Evolutionary conservation across 331 rosid species (phyloP), one percentile per base, ranked within the genome.

Genomic region (Acacia pycnantha): DNA sequence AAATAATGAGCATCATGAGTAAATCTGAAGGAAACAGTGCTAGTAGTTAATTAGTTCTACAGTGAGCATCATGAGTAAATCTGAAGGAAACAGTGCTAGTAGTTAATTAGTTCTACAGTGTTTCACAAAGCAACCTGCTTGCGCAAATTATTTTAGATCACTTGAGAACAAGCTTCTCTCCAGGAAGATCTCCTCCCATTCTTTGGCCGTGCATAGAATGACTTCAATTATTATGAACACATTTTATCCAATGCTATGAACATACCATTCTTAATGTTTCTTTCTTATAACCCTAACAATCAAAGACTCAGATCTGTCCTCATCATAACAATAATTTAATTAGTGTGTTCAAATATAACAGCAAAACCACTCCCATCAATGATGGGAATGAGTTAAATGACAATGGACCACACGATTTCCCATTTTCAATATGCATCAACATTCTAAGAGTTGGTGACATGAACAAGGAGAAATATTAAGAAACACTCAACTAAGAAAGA

Each of bases 21-120:
- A 29, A 74, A 67, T 59, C 56, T 26, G 27, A 31, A 84, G 53
- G 70, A 76, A 67, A 35, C 62, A 76, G 44, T 70, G 22, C 51
- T 40, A 59, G 31, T 11, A 74, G 53, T 80, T 54, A n/a, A n/a
- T n/a, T n/a, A n/a, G n/a, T n/a, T n/a, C n/a, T n/a, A n/a, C n/a
- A n/a, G n/a, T 15, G 19, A 27, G 50, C 67, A 26, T 9, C 77
- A 11, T 51, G 40, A 43, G 21, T n/a, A 29, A 74, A 67, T 59
- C 56, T 26, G 27, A 31, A 84, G 53, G 70, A 76, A 67, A 35
- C 62, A 76, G 44, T 70, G 22, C 51, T 40, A 59, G 31, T 11
- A 74, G 53, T 80, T 54, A n/a, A n/a, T n/a, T n/a, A 47, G 44
- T 31, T 40, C 74, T 6, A 41, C 43, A 53, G 14, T 3, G 9